Evolutionary conservation across 2,329 filamentous ascomycete species (phyloP), one percentile per base, ranked within the genome.

Genomic region (Sporothrix luriei): DNA sequence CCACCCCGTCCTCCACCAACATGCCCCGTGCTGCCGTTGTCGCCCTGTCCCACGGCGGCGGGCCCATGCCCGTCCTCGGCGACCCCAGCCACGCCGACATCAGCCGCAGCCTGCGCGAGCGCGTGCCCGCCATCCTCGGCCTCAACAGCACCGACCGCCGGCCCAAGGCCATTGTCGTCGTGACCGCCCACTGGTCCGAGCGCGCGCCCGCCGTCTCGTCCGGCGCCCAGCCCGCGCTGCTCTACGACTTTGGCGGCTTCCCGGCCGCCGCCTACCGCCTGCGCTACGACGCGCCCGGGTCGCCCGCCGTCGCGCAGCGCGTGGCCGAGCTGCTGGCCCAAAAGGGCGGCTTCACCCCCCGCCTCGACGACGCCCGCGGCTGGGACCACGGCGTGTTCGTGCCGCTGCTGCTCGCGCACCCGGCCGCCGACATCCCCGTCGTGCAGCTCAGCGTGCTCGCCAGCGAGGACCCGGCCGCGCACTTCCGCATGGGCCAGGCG

Each of bases 351-450:
- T 76, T 88, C 0, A 72, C 76, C 16, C 77, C 80, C 1, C 72
- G 71, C 14, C 76, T 84, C 14, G 79, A 84, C 71, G 72, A 68
- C 16, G 66, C 76, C 69, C 80, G 82, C 78, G 80, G 82, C 70
- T 88, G 86, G 86, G 86, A 88, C 75, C 86, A 88, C 75, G 86
- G 86, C 78, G 85, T 88, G 70, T 88, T 88, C 75, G 77, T 88
- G 33, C 86, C 86, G 7, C 79, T 88, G 77, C 79, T 82, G 59
- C 83, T 88, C 55, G 82, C 85, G 73, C 77, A 83, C 69, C 86
- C 86, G 24, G 73, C 78, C 54, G 86, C 85, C 72, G 77, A 81
- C 69, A 75, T 86, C 2, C 86, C 86, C 62, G 79, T 88, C 40
- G 79, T 88, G n/a, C 86, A 88, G 75, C 74, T 88, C 68, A 86